Conservation (phyloP, 2,329 filamentous ascomycete species). For the Didymella keratinophila region DNA sequence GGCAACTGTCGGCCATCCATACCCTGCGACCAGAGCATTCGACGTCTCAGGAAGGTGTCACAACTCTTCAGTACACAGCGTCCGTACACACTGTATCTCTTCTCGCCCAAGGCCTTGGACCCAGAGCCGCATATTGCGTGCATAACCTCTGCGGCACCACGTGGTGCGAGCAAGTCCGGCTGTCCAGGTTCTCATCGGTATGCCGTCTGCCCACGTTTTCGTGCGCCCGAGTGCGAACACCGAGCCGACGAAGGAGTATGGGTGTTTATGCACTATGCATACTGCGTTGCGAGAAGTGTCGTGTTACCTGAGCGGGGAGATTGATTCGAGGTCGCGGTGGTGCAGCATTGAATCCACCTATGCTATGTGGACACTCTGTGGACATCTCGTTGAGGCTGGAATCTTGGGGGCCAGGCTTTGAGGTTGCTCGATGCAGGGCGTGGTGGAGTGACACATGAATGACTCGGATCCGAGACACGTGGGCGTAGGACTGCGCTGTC, state of each 20-base stretch:
- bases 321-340: background rate
- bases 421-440: constrained; percentile 9
- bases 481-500: background rate
- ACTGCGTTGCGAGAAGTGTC: background rate
- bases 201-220: constrained; percentile 7
- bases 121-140: constrained; percentile 16
- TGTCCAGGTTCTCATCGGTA: background rate
- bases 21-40: background rate
- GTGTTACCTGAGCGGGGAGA: background rate
- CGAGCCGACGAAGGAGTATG: background rate
- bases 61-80: background rate
- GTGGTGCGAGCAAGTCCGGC: constrained; percentile 1
- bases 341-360: constrained; percentile 2
- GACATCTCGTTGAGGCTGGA: constrained; percentile 2
- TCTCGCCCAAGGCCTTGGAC: constrained; percentile 1
- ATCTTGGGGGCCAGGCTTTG: constrained; percentile 11
- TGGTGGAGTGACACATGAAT: constrained; percentile 1
- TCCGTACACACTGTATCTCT: background rate
- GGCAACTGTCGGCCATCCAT: background rate
- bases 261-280: background rate
- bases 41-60: constrained; percentile 6
- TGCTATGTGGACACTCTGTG: background rate
- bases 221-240: constrained; percentile 4
- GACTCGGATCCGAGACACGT: background rate
- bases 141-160: constrained; percentile 12